These are phyloP conservation scores for Coemansia sp. DNA, from an alignment of 192 early-diverging fungal genomes.

Conservation along the genomic window DNA sequence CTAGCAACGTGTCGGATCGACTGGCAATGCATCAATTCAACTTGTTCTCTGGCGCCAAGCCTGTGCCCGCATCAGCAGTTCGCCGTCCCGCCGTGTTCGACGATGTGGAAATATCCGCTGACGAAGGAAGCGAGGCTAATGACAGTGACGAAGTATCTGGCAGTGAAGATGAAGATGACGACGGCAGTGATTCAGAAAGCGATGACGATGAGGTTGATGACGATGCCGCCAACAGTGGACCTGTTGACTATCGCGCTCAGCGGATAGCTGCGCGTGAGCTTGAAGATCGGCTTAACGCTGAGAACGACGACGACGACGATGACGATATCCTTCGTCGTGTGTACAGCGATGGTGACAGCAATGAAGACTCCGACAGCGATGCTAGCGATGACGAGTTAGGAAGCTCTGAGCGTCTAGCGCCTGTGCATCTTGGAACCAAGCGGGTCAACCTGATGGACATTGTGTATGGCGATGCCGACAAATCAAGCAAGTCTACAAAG, in stretches of 20 bases:
- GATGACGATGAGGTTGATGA: slow-evolving; percentile 29
- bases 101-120: slow-evolving; percentile 3
- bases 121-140: slow-evolving; percentile 11
- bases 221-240: neutral
- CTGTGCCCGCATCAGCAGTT: slow-evolving; percentile 27
- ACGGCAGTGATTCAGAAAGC: slow-evolving; percentile 36
- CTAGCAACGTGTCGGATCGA: slow-evolving; percentile 40
- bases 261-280: slow-evolving; percentile 74
- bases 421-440: slow-evolving; percentile 41
- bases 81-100: slow-evolving; percentile 68
- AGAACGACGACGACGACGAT: slow-evolving; percentile 8
- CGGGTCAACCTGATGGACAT: slow-evolving; percentile 86
- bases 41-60: slow-evolving; percentile 45
- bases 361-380: slow-evolving; percentile 5
- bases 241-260: slow-evolving; percentile 22
- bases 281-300: slow-evolving; percentile 49
- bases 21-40: slow-evolving; percentile 42
- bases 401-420: slow-evolving; percentile 20
- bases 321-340: slow-evolving; percentile 32
- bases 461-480: slow-evolving; percentile 74
- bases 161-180: slow-evolving; percentile 52
- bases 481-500: slow-evolving; percentile 7
- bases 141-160: no score
- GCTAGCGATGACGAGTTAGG: neutral
- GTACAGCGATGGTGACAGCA: slow-evolving; percentile 11